phyloP scores from a whole-genome alignment of 2,329 filamentous ascomycete species.

The Claviceps quebecensis region DNA sequence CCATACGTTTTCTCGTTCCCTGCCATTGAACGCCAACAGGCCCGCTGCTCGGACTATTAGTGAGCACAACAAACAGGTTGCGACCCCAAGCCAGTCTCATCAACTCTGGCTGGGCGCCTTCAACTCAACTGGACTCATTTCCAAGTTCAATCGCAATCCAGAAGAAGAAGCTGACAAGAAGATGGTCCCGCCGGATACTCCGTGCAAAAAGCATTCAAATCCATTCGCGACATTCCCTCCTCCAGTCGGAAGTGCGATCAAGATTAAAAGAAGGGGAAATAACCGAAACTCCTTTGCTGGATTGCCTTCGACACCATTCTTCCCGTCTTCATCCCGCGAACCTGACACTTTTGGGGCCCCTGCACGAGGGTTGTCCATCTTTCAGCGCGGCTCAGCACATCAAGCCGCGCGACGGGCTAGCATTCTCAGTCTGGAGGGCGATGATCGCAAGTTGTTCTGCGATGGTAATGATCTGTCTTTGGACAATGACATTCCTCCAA shows the following conservation, averaged over 20 bases:
- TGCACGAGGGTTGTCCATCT: conserved; percentile 51
- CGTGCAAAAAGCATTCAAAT: conserved; percentile 74
- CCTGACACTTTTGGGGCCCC: conserved; percentile 38
- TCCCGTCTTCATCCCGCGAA: conserved; percentile 35
- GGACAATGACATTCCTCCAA: conserved; percentile 66
- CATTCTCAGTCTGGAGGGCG: conserved; percentile 67
- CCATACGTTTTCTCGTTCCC: conserved; percentile 24
- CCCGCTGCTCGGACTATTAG: conserved; percentile 16
- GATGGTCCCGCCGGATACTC: conserved; percentile 76
- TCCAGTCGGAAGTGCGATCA: conserved; percentile 44
- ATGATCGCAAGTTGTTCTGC: conserved; percentile 44
- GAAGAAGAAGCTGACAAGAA: conserved; percentile 51
- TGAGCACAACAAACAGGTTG: conserved; percentile 18
- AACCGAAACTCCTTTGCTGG: conserved; percentile 55
- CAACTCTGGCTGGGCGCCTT: conserved; percentile 73
- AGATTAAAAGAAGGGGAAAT: conserved; percentile 39
- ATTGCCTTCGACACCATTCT: conserved; percentile 70
- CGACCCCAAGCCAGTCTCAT: conserved; percentile 31
- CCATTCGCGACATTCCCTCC: conserved; percentile 54
- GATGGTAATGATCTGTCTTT: conserved; percentile 16
- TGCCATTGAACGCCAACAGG: conserved; percentile 25
- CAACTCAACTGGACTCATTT: conserved; percentile 86
- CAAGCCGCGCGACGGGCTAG: conserved; percentile 45
- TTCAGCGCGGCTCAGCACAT: conserved; percentile 39
- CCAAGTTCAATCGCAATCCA: conserved; percentile 78